These are phyloP conservation scores for Elsinoe arachidis DNA, from an alignment of 2,329 filamentous ascomycete species.

Conservation along the genomic window DNA sequence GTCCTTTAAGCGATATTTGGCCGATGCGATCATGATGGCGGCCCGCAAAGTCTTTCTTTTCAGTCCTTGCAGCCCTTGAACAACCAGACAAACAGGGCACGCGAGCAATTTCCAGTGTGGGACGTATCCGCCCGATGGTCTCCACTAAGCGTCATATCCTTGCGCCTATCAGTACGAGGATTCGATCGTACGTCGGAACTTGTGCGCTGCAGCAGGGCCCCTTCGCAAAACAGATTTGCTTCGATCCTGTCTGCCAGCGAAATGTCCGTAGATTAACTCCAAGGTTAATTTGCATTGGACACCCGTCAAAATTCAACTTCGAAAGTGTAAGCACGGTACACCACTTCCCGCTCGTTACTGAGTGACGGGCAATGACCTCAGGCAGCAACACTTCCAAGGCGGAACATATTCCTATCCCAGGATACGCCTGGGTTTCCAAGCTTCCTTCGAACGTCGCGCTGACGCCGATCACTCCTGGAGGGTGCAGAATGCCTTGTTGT, in stretches of 20 bases:
- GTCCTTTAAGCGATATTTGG: neutral
- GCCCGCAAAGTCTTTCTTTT: neutral
- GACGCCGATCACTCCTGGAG: neutral
- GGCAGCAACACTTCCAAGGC: neutral
- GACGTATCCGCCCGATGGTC: neutral
- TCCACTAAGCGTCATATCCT: neutral
- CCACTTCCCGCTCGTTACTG: too few relatives aligned
- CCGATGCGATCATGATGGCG: neutral
- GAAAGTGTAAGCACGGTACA: too few relatives aligned
- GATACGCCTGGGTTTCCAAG: neutral
- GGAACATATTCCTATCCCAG: neutral
- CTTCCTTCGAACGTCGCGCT: neutral
- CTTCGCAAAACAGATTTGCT: neutral
- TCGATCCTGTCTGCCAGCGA: neutral
- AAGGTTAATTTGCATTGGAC: too few relatives aligned
- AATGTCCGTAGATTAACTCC: too few relatives aligned
- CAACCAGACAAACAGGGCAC: neutral
- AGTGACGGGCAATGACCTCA: neutral
- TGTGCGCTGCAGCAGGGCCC: neutral
- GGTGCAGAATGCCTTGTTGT: neutral
- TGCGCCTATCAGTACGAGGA: slow-evolving; percentile 1
- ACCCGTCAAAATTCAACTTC: too few relatives aligned
- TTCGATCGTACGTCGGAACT: neutral
- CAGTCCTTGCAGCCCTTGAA: neutral
- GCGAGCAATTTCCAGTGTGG: slow-evolving; percentile 10